phyloP scores from a whole-genome alignment of 2,329 filamentous ascomycete genomes.

The Penicillium sp. region DNA sequence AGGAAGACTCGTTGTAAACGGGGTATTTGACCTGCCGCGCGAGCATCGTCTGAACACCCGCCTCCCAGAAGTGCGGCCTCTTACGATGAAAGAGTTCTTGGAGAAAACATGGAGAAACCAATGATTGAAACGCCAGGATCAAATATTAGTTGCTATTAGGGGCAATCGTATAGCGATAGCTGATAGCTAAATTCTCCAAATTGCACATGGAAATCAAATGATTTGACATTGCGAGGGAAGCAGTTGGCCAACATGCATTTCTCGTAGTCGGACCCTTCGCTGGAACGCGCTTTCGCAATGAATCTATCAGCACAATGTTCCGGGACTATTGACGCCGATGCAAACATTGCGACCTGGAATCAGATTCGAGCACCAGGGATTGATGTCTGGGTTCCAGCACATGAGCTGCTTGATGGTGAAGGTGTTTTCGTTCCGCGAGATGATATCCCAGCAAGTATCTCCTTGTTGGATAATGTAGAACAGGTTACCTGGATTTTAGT shows the following conservation, averaged over 20 bases:
- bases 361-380: conserved; percentile 19
- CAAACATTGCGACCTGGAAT: conserved; percentile 20
- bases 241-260: neutral
- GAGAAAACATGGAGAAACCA: conserved; percentile 14
- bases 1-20: conserved; percentile 25
- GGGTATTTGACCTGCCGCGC: conserved; percentile 26
- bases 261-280: neutral
- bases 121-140: neutral
- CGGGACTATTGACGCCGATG: conserved; percentile 11
- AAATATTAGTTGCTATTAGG: neutral
- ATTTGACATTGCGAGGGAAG: no score
- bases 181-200: no score
- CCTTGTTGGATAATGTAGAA: conserved; percentile 14
- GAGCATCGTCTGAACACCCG: conserved; percentile 18
- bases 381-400: conserved; percentile 24
- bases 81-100: conserved; percentile 24
- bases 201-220: no score
- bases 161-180: neutral
- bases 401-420: conserved; percentile 19
- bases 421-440: conserved; percentile 10
- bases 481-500: conserved; percentile 8
- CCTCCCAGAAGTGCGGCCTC: conserved; percentile 22
- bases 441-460: conserved; percentile 24
- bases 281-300: neutral
- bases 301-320: conserved; percentile 2